Evolutionary conservation across 306 rosid species (phyloP).

Genomic region (Aeschynomene evenia): DNA sequence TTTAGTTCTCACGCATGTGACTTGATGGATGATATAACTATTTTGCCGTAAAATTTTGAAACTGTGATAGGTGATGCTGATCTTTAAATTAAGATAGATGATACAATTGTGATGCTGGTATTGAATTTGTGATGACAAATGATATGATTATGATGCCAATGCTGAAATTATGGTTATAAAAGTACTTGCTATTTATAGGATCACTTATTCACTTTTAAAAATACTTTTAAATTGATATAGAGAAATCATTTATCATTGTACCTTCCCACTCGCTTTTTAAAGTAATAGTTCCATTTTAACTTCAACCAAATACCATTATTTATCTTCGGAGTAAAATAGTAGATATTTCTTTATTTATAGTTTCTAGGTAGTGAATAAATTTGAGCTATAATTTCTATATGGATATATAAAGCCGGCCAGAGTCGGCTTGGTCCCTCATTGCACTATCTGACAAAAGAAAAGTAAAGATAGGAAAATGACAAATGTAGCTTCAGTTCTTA

Average conservation of each 20-base stretch:
- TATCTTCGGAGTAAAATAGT: not conserved
- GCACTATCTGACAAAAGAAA: conserved; percentile 19
- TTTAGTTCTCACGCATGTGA: too few species aligned
- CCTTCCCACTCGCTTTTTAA: not conserved
- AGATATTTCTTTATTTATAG: not conserved
- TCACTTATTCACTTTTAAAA: not conserved
- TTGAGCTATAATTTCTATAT: not conserved
- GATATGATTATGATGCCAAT: not conserved
- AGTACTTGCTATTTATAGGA: not conserved
- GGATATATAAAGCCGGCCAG: conserved; percentile 22
- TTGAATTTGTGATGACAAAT: not conserved
- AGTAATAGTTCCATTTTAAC: not conserved
- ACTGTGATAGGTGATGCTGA: too few species aligned
- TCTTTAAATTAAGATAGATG: not conserved
- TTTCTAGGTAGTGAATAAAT: not conserved
- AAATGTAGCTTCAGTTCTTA: not conserved
- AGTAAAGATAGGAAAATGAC: not conserved
- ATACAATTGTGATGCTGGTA: not conserved
- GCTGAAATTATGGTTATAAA: not conserved
- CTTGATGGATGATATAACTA: not conserved
- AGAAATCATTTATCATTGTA: not conserved
- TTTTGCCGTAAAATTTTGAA: too few species aligned
- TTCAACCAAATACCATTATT: not conserved
- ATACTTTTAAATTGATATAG: not conserved
- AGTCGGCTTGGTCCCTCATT: conserved; percentile 5